Percentiles rank a stretch among this genome's conserved stretches.
phyloP scores from a whole-genome alignment of 2,329 filamentous ascomycete species.

The Metarhizium sp. region DNA sequence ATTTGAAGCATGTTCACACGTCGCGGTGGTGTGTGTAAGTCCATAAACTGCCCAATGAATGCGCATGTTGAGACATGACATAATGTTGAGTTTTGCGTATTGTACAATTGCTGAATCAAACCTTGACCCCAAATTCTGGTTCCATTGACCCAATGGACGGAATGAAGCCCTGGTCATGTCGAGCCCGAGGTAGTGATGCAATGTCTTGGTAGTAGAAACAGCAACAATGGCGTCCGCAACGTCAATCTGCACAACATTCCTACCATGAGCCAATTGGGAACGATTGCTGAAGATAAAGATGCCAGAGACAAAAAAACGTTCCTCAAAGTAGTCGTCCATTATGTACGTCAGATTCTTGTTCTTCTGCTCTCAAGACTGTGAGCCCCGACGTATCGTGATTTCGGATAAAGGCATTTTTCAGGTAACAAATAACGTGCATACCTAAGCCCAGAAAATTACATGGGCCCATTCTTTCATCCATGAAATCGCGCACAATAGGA shows the following conservation, averaged over 20 bases:
- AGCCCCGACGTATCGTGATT: background rate
- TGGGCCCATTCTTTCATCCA: background rate
- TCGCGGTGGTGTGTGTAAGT: background rate
- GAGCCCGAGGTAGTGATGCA: background rate
- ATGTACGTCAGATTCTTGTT: background rate
- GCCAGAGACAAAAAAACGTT: background rate
- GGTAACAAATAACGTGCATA: background rate
- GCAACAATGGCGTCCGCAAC: background rate
- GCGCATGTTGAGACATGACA: background rate
- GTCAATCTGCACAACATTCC: constrained; percentile 2
- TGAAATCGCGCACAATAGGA: background rate
- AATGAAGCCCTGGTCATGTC: background rate
- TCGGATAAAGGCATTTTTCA: too few relatives aligned
- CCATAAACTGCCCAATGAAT: background rate
- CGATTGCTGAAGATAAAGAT: background rate
- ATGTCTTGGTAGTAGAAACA: background rate
- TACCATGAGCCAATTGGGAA: background rate
- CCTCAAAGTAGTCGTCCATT: background rate
- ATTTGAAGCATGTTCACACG: background rate
- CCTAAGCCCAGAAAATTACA: background rate
- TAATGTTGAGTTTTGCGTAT: background rate
- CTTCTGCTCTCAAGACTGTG: background rate
- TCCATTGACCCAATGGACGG: background rate
- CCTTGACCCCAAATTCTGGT: background rate
- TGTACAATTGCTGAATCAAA: background rate